phyloP scores from a whole-genome alignment of 148 eudicot genomes.

The Silene latifolia region DNA sequence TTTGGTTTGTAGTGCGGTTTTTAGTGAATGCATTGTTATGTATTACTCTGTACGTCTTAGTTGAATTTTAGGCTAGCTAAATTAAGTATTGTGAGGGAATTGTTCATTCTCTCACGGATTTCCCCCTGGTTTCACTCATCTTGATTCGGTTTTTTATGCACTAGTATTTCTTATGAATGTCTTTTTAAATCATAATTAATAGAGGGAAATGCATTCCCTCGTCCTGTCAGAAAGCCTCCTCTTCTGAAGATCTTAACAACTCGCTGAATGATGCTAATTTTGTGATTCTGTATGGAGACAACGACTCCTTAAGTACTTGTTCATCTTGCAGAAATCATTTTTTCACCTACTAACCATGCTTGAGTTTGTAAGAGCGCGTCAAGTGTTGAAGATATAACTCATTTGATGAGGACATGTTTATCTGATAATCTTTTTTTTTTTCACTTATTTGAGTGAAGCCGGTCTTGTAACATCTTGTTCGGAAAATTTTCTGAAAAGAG shows the following conservation, averaged over 20 bases:
- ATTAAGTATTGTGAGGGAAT: constrained; percentile 24
- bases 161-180: not conserved
- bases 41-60: not conserved
- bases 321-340: no score
- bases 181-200: no score
- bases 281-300: no score
- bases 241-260: not conserved
- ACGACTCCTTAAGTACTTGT: no score
- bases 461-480: no score
- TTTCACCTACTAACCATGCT: not conserved
- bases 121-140: not conserved
- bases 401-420: not conserved
- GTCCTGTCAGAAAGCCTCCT: not conserved
- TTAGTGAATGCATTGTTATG: constrained; percentile 3
- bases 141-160: constrained; percentile 10
- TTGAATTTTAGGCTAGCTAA: constrained; percentile 11
- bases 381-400: not conserved
- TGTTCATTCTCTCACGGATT: constrained; percentile 31
- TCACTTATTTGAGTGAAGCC: no score
- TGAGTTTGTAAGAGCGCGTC: not conserved
- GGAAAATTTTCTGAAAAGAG: no score
- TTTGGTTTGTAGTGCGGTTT: constrained; percentile 3
- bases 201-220: not conserved
- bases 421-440: no score
- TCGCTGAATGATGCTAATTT: no score